Conservation (phyloP, 1,284 basidiomycete genomes). For the Moesziomyces antarcticus region DNA sequence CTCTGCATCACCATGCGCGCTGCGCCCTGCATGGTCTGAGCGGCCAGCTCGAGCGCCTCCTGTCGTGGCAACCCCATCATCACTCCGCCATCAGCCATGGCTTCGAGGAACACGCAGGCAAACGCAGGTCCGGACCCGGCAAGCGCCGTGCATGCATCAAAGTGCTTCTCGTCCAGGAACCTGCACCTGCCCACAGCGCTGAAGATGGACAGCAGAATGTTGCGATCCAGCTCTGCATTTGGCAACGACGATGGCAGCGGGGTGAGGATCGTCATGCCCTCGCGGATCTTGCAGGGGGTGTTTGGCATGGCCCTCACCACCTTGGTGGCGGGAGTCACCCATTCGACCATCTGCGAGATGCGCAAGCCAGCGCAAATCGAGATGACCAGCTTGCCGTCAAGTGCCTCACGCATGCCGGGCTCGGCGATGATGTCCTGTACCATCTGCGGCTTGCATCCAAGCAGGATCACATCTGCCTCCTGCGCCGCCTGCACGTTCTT, state of each 20-base stretch:
- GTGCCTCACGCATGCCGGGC: slow-evolving; percentile 84
- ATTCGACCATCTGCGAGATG: slow-evolving; percentile 80
- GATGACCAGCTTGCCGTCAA: slow-evolving; percentile 89
- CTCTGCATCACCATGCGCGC: slow-evolving; percentile 93
- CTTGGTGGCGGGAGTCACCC: slow-evolving; percentile 81
- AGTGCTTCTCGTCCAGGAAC: slow-evolving; percentile 72
- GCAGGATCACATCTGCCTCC: slow-evolving; percentile 82
- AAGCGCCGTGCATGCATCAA: slow-evolving; percentile 96
- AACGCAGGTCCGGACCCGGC: slow-evolving; percentile 97
- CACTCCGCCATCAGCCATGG: slow-evolving; percentile 98
- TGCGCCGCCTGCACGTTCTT: slow-evolving; percentile 79
- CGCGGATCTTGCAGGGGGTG: slow-evolving; percentile 82
- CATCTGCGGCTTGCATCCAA: slow-evolving; percentile 82
- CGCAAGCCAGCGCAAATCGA: slow-evolving; percentile 97
- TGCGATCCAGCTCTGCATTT: slow-evolving; percentile 43
- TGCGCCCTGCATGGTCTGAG: slow-evolving; percentile 95
- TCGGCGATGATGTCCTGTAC: slow-evolving; percentile 81
- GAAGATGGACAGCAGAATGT: slow-evolving; percentile 61
- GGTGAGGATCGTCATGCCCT: slow-evolving; percentile 67
- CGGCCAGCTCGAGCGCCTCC: slow-evolving; percentile 92
- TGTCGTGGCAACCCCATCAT: slow-evolving; percentile 98
- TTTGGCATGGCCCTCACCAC: slow-evolving; percentile 99
- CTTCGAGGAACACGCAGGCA: slow-evolving; percentile 94
- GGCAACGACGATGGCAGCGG: slow-evolving; percentile 47
- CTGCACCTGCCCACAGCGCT: slow-evolving; percentile 61